A percentile compares a stretch with the other conserved stretches of the same genome.
Conservation (phyloP, 495 filamentous ascomycete genomes). For the Parachaetomium inaequale region DNA sequence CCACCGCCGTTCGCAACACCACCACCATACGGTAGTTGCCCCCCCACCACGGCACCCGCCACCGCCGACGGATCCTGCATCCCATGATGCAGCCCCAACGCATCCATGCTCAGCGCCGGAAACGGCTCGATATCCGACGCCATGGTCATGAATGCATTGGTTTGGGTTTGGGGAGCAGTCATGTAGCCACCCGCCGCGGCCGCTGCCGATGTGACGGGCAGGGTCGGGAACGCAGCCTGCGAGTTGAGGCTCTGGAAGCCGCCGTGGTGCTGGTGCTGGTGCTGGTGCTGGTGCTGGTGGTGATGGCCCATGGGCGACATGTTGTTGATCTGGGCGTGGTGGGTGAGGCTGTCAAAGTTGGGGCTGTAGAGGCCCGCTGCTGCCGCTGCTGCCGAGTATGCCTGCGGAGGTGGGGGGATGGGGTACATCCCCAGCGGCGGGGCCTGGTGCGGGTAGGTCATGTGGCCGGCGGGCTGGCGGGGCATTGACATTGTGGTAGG, state of each 20-base stretch:
- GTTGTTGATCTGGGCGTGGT: conserved; percentile 21
- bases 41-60: no score
- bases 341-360: conserved; percentile 17
- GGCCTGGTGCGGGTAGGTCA: conserved; percentile 19
- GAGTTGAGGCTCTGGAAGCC: conserved; percentile 13
- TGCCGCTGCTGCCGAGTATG: no score
- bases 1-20: conserved; percentile 4
- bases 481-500: conserved; percentile 6
- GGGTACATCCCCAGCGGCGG: conserved; percentile 6
- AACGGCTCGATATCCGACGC: conserved; percentile 36
- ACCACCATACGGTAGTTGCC: conserved; percentile 25
- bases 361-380: not conserved
- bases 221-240: conserved; percentile 14
- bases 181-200: not conserved
- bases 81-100: conserved; percentile 41
- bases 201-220: conserved; percentile 22
- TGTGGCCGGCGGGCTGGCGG: conserved; percentile 17
- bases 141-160: conserved; percentile 24
- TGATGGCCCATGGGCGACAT: conserved; percentile 14
- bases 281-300: conserved; percentile 5
- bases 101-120: conserved; percentile 32
- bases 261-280: not conserved
- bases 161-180: conserved; percentile 2
- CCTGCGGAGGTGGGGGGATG: conserved; percentile 3
- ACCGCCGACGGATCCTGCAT: conserved; percentile 34